Base-by-base conservation (phyloP, 805 yeast genomes). In the Lachancea quebecensis region DNA sequence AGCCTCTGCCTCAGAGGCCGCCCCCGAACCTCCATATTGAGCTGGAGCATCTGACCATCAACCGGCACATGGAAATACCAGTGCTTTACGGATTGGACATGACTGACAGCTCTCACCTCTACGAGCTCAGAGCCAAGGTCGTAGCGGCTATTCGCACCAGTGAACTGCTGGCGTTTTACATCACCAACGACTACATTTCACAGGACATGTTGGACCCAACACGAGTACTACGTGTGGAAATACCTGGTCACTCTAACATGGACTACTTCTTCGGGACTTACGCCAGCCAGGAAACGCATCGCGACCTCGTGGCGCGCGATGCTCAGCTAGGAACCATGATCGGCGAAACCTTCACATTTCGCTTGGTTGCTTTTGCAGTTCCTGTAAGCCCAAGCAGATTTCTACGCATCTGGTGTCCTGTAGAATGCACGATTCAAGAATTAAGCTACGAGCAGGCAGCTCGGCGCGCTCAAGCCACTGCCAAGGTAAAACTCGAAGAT, bases 381-480 rank as follows among this genome's bases (percentile, higher is more conserved):
- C 39, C 47, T 4, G 40, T 39, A 3, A 44, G 40, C 25, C 9
- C 40, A 3, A n/a, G 32, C 21, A 18, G 38, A 37, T 36, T 44
- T 15, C 37, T 51, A 21, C 49, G 51, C 28, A 41, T 44, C n/a
- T 56, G 58, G 57, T 50, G 54, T 32, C 59, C 59, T 10, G 44
- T 56, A 8, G 61, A 57, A 31, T 53, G 53, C 42, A 51, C 59
- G 15, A 34, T 51, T 12, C 50, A 50, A 30, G 61, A 55, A 41
- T 25, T 57, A 41, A 31, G 40, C 31, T 42, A 52, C 18, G 52
- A 50, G 43, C 43, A 42, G 16, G 31, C 18, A 12, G 29, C 42
- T 21, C 38, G 36, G 7, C 6, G 11, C 4, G 29, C 31, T 14
- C 34, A 10, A 16, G 10, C 14, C 9, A 4, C 28, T 12, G 28